Evolutionary conservation across 106 monocot species (phyloP).

Genomic region (Dendrobium chrysotoxum): DNA sequence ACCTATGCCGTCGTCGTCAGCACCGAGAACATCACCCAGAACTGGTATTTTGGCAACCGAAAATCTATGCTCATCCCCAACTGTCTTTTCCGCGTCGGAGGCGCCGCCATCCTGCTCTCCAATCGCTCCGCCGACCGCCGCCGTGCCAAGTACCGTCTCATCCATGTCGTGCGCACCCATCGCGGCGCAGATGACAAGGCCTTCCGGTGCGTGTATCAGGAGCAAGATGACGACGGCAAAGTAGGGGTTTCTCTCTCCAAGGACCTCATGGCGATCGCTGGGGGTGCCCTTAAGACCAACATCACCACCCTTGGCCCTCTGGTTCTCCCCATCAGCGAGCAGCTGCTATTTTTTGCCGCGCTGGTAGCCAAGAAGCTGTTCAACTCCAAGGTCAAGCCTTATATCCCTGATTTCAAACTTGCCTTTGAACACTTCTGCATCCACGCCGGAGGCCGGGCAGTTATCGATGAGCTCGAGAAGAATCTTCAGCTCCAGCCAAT

Average conservation of each 20-base stretch:
- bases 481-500: constrained; percentile 16
- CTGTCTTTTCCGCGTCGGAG: constrained; percentile 30
- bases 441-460: constrained; percentile 23
- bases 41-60: constrained; percentile 36
- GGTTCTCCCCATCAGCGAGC: constrained; percentile 24
- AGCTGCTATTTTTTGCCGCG: constrained; percentile 18
- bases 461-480: constrained; percentile 30
- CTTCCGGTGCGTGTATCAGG: constrained; percentile 37
- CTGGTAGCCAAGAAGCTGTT: constrained; percentile 23
- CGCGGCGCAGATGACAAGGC: constrained; percentile 31
- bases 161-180: constrained; percentile 39
- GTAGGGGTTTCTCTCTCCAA: constrained; percentile 22
- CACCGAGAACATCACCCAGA: constrained; percentile 39
- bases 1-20: constrained; percentile 34
- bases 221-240: constrained; percentile 26
- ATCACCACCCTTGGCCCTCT: constrained; percentile 22
- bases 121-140: constrained; percentile 17
- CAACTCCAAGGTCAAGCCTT: constrained; percentile 17
- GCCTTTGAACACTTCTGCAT: constrained; percentile 26
- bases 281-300: constrained; percentile 20
- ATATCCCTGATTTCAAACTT: constrained; percentile 27
- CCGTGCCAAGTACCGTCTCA: constrained; percentile 27
- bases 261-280: constrained; percentile 21
- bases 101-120: constrained; percentile 26
- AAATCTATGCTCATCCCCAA: constrained; percentile 39